A percentile compares a stretch with the other conserved stretches of the same genome.
phyloP scores from a whole-genome alignment of 2,329 filamentous ascomycete genomes.

The Talaromyces sp. region DNA sequence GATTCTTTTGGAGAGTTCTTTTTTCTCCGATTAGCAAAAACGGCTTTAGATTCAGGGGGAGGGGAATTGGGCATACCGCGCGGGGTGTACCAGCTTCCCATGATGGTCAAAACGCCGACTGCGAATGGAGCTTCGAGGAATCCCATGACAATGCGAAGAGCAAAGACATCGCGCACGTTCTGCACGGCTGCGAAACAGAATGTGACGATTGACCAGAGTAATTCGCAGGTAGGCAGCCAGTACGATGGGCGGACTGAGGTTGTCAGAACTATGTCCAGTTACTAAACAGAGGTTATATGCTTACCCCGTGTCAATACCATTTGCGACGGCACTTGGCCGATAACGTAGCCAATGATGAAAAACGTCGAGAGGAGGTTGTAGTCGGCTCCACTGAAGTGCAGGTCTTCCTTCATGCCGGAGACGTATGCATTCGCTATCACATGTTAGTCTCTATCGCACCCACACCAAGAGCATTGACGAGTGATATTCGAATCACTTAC shows the following conservation, averaged over 20 bases:
- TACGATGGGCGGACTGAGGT: slow-evolving; percentile 22
- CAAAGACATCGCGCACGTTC: slow-evolving; percentile 26
- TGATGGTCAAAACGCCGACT: slow-evolving; percentile 26
- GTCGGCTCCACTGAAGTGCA: slow-evolving; percentile 19
- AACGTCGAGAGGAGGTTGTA: slow-evolving; percentile 20
- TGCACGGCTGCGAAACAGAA: slow-evolving; percentile 28
- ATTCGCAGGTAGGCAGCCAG: slow-evolving; percentile 25
- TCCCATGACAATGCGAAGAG: slow-evolving; percentile 26
- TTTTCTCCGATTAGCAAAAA: neutral
- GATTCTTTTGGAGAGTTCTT: slow-evolving; percentile 28
- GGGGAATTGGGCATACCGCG: neutral
- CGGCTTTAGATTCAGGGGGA: neutral
- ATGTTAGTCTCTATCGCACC: too few relatives aligned
- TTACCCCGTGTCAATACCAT: slow-evolving; percentile 17
- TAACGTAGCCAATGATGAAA: slow-evolving; percentile 19
- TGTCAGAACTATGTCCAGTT: neutral
- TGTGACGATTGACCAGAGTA: slow-evolving; percentile 27
- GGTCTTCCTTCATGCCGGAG: slow-evolving; percentile 20
- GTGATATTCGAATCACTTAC: slow-evolving; percentile 12
- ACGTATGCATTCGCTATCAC: slow-evolving; percentile 19
- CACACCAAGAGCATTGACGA: too few relatives aligned
- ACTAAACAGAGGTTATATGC: neutral
- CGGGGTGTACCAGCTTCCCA: slow-evolving; percentile 24
- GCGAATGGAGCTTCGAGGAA: slow-evolving; percentile 25
- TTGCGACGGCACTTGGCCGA: slow-evolving; percentile 21